phyloP scores from a whole-genome alignment of 2,329 filamentous ascomycete genomes.

The Neurospora sp. region DNA sequence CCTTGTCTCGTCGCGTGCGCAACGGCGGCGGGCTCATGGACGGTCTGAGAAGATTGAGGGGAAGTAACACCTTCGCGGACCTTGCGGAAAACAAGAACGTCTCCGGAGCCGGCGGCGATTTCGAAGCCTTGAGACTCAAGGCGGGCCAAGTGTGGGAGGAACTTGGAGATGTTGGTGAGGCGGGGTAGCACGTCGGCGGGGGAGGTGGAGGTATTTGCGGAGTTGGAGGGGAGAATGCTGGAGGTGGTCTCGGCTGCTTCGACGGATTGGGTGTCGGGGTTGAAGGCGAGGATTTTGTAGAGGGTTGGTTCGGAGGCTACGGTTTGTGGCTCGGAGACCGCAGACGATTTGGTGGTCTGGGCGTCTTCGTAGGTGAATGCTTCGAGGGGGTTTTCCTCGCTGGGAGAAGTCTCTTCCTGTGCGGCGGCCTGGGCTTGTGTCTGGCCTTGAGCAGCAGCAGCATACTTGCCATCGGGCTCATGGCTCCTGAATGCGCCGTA shows the following conservation, averaged over 20 bases:
- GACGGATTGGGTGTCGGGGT: slow-evolving; percentile 47
- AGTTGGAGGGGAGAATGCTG: slow-evolving; percentile 31
- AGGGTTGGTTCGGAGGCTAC: slow-evolving; percentile 23
- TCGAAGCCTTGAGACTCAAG: slow-evolving; percentile 55
- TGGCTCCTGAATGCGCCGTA: slow-evolving; percentile 4
- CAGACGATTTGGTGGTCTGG: slow-evolving; percentile 4
- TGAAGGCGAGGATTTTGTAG: slow-evolving; percentile 60
- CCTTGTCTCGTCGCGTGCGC: not conserved
- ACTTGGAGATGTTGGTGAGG: slow-evolving; percentile 53
- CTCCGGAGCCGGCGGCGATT: slow-evolving; percentile 51
- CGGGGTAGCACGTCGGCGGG: slow-evolving; percentile 51
- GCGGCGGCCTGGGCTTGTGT: not conserved
- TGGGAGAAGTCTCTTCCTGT: slow-evolving; percentile 5
- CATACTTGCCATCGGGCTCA: slow-evolving; percentile 14
- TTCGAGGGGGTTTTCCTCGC: slow-evolving; percentile 19
- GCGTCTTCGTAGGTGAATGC: slow-evolving; percentile 14
- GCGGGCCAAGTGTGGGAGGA: slow-evolving; percentile 51
- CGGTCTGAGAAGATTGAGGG: slow-evolving; percentile 3
- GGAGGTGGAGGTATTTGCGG: slow-evolving; percentile 31
- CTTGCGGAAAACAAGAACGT: slow-evolving; percentile 59
- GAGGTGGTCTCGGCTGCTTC: slow-evolving; percentile 52
- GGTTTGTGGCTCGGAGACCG: slow-evolving; percentile 32
- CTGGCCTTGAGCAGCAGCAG: slow-evolving; percentile 1
- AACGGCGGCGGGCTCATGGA: not conserved
- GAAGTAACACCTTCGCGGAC: slow-evolving; percentile 26